Base-by-base conservation (phyloP, 768 basidiomycete species). In the Cantharellus cinnabarinus region DNA sequence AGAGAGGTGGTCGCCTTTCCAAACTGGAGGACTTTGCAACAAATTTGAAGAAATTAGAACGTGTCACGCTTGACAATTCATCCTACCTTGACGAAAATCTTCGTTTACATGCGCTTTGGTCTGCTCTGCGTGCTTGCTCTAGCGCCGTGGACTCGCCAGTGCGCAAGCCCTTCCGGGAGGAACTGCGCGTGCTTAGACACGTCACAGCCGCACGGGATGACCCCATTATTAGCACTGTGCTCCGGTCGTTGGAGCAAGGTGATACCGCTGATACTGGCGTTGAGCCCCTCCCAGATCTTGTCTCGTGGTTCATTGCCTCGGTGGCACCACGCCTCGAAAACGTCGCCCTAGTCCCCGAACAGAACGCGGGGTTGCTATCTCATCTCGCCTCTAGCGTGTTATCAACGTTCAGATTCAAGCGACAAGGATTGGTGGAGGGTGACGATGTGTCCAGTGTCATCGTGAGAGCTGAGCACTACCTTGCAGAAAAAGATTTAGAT, bases 11-110 rank as follows among this genome's bases (percentile, higher is more conserved):
- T 7, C 85, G 95, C 58, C 77, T 99, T 5, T 85, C 90, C 51
- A 95, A 91, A 70, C 81, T 99, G 41, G 90, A 94, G 66, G 87
- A 93, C 68, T 82, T 99, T 53, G 83, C 90, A 5, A 80, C 85
- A 3, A 83, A 85, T 53, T 73, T 98, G 64, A 93, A 95, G 70
- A 83, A 87, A 62, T 80, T 99, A 39, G 90, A 95, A 69, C 81
- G 86, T 60, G 76, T 95, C 61, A 84, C 91, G 0, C 77, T 94
- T 39, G 91, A 94, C 71, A 98, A 97, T 71, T 86, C 85, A 2
- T 72, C 75, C 15, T 85, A 88, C 64, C 82, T 98, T 58, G 90
- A 94, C 67, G 91, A 95, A 70, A 97, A 94, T 70, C 79, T 93
- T 60, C 84, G 88, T 59, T 72, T 90, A 2, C 90, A 98, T 68